phyloP scores from a whole-genome alignment of 345 rosid species.

The Brassica cretica region DNA sequence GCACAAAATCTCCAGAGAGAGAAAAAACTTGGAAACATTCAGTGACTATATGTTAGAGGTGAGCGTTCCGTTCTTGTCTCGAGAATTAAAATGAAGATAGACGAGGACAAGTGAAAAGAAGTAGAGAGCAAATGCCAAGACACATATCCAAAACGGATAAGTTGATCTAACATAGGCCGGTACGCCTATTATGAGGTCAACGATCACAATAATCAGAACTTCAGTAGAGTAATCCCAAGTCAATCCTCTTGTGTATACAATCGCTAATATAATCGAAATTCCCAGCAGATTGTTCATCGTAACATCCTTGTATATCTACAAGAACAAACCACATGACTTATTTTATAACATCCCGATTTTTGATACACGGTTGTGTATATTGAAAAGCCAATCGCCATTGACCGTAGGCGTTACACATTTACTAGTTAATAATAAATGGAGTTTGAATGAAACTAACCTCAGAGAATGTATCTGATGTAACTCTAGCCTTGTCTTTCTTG shows the following conservation, averaged over 20 bases:
- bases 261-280: slow-evolving; percentile 31
- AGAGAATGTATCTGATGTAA: slow-evolving; percentile 34
- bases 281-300: slow-evolving; percentile 36
- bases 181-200: slow-evolving; percentile 30
- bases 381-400: no score
- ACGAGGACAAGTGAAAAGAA: slow-evolving; percentile 29
- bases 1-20: not conserved
- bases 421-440: not conserved
- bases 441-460: slow-evolving; percentile 22
- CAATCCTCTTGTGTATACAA: slow-evolving; percentile 32
- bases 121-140: slow-evolving; percentile 33
- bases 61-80: slow-evolving; percentile 7
- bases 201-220: slow-evolving; percentile 31
- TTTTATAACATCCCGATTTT: no score
- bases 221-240: slow-evolving; percentile 33
- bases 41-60: not conserved
- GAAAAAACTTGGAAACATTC: slow-evolving; percentile 1
- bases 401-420: no score
- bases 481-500: slow-evolving; percentile 22
- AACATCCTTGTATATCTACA: slow-evolving; percentile 34
- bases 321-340: not conserved
- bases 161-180: slow-evolving; percentile 36
- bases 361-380: no score
- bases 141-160: slow-evolving; percentile 40
- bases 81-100: slow-evolving; percentile 27